Evolutionary conservation across 495 filamentous ascomycete genomes (phyloP), one percentile per base, ranked within the genome.

Genomic region (Pyrenula aspistea): DNA sequence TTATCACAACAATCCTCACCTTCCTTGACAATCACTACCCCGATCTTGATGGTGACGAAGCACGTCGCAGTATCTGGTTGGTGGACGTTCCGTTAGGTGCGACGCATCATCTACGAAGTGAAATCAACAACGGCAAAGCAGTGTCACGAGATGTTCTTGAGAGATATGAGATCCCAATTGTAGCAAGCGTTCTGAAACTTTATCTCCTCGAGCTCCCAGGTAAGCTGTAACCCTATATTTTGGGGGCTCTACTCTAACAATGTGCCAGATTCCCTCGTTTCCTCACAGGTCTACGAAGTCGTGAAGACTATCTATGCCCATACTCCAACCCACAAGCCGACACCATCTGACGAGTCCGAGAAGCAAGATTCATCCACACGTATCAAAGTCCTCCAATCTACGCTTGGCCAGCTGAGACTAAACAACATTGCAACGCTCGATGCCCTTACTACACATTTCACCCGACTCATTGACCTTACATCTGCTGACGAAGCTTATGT

Each of bases 381-480:
- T 50, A 80, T 97, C 58, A 87, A 92, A 56, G 89, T 97, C 61
- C 80, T 99, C 24, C 94, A 97, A 70, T 95, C 91, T 61, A 96
- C 93, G 0, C 84, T 97, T 60, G 91, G 89, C 50, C 91, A 96
- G 67, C 80, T 99, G 49, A 88, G 92, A 47, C 84, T 99, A 47
- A 90, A 93, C 60, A 99, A 99, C 66, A 97, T 99, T 67, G 93
- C 93, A 56, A 96, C 93, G 25, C 86, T 99, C 64, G 93, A 99
- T 71, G 93, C 94, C 51, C 85, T 96, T 67, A 94, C 91, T 76
- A 97, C 95, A 56, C 93, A 99, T 71, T 96, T 97, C 68, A 95
- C 93, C 12, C 88, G 94, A 57, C 75, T 99, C 59, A 91, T 99
- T 67, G 94, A 99, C 62, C 78, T 97, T 56, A 99, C 93, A 3